Base-by-base conservation (phyloP, 768 basidiomycete species). In the Kwoniella sp. region DNA sequence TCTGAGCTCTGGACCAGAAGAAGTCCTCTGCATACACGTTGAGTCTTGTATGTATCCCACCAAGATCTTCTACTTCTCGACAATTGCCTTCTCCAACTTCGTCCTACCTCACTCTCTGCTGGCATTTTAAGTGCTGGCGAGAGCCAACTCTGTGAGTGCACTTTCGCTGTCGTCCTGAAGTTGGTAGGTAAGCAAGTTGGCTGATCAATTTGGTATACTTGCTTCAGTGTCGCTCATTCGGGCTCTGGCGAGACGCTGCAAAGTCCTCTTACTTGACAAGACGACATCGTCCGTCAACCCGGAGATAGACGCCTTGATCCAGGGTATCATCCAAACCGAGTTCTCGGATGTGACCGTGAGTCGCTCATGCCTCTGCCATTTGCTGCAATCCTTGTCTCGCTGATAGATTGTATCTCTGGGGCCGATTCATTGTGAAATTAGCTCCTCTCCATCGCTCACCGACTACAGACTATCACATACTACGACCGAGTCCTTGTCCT, bases 291-390 rank as follows among this genome's bases (percentile, higher is more conserved):
- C 75, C 3, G 67, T 77, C 47, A 87, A 88, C 76, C 85, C 85
- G 63, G 82, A 82, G 66, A 88, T 86, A 0, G 87, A 88, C 70
- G 76, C 83, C 0, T 73, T 84, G 64, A 87, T 88, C 63, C 87
- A 88, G 81, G 82, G 82, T 11, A 87, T 88, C 7, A 89, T 90
- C 45, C 85, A 86, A 68, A 83, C 82, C 2, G 87, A 89, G 70
- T 88, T 89, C 30, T 53, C 63, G 17, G 55, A 71, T 37, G 64
- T 71, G 22, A 78, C 76, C 1, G 64, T 74, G 34, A 71, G 73
- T 61, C 25, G 8, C 20, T 38, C 17, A 55, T 31, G 7, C 29
- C 17, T 26, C 54, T 15, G 0, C 13, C 2, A 17, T 26, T 13
- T 9, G 12, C 29, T 23, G 8, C 15, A 58, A 57, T 41, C 0